Evolutionary conservation across 805 yeast genomes (phyloP), one percentile per base, ranked within the genome.

Genomic region (Candida sphagnicola): DNA sequence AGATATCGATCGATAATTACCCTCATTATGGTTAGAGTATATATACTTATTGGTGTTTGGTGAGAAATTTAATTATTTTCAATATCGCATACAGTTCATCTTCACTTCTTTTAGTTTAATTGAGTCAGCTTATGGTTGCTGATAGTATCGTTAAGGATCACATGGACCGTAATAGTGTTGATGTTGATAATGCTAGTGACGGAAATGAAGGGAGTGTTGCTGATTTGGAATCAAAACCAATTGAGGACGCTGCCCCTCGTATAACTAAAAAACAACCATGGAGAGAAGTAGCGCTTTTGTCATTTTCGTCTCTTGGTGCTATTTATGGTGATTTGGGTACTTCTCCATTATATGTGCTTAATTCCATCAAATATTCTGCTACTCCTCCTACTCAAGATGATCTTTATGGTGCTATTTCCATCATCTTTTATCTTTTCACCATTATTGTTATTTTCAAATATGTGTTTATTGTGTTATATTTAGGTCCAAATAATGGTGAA

Each of bases 261-360:
- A 18, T 37, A 4, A n/a, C 11, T 3, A 49, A 44, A 17, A 50
- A 49, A 31, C 45, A 45, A 33, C 34, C 47, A 8, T 49, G 57
- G 56, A 46, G 48, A 30, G 50, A 53, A 21, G 42, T 56, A 4
- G 39, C 53, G n/a, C 33, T 53, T 31, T 42, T 70, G 24, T 59
- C 70, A 1, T 71, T 67, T 45, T 56, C 67, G n/a, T 70, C 78
- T 4, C 59, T 78, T 28, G 85, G 85, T 16, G 78, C 79, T n/a
- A 75, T 78, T 29, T 78, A 77, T 50, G 82, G 85, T 36, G 83
- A 78, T 54, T 61, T 78, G 40, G 82, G 81, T 19, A 78, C 84
- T 3, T 74, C 81, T 8, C 84, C 85, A 2, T 55, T 78, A 38
- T 78, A 78, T 52, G 72, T 68, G 8, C 51, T 67, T 46, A 62